These are phyloP conservation scores for Rhytidiadelphus loreus DNA, from an alignment of 225 moss, liverwort and hornwort genomes.

Conservation along the genomic window DNA sequence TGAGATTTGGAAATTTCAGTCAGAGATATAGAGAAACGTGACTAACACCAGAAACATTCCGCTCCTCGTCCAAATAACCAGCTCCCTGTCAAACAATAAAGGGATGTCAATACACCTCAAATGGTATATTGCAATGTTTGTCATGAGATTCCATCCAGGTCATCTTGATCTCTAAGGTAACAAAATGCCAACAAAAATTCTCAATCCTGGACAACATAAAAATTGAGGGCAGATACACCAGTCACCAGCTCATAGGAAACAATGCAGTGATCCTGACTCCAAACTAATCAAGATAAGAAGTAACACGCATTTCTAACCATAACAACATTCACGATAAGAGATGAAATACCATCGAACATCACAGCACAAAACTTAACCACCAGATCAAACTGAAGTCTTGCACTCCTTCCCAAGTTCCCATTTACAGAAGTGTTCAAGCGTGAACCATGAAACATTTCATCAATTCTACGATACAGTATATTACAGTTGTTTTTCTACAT, in stretches of 20 bases:
- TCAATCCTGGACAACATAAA: background rate
- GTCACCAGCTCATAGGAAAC: background rate
- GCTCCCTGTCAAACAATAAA: background rate
- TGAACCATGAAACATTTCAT: background rate
- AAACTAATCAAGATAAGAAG: background rate
- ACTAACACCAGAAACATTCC: background rate
- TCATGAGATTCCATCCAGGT: background rate
- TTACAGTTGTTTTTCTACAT: constrained; percentile 1
- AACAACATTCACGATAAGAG: background rate
- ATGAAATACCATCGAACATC: background rate
- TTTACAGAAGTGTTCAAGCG: background rate
- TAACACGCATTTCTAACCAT: background rate
- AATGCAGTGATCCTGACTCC: background rate
- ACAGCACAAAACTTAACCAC: background rate
- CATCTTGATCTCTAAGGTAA: background rate
- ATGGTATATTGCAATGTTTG: background rate
- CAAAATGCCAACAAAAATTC: background rate
- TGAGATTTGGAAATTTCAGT: background rate
- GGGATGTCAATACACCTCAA: background rate
- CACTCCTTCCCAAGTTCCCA: background rate
- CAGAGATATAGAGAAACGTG: background rate
- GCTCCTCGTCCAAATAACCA: background rate
- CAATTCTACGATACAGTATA: constrained; percentile 16
- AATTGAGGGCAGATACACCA: background rate
- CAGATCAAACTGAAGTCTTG: background rate